These are phyloP conservation scores for Cryptococcus jaspeensis DNA, from an alignment of 1,284 basidiomycete species.

Conservation along the genomic window DNA sequence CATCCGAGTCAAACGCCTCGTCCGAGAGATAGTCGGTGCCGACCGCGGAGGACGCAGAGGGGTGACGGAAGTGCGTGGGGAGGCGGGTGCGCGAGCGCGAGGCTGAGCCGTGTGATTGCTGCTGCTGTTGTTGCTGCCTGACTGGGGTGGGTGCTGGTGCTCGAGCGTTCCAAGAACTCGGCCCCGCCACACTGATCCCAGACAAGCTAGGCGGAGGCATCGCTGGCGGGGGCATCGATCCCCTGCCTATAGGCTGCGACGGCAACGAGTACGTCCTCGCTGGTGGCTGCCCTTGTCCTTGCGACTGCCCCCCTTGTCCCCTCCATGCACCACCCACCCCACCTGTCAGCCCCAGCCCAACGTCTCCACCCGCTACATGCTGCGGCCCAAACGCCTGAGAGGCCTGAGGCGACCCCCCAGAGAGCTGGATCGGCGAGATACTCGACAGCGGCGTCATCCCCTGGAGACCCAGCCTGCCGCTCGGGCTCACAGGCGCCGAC, in stretches of 20 bases:
- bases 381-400: no score
- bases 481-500: conserved; percentile 28
- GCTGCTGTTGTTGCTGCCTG: background rate
- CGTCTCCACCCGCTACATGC: no score
- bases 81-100: background rate
- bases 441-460: conserved; percentile 19
- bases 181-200: no score
- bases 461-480: conserved; percentile 2
- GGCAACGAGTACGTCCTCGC: no score
- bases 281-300: background rate
- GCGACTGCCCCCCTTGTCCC: background rate
- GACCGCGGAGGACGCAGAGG: background rate
- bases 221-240: no score
- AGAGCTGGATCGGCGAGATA: conserved; percentile 19
- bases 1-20: conserved; percentile 26
- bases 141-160: background rate
- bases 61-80: background rate
- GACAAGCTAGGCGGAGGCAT: no score
- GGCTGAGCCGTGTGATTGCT: background rate
- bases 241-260: no score
- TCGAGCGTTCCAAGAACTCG: background rate
- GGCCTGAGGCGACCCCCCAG: no score
- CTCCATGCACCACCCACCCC: no score
- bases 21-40: conserved; percentile 3
- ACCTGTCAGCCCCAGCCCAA: no score